phyloP scores from a whole-genome alignment of 164 flowering plant species.

The Sextonia rubra region DNA sequence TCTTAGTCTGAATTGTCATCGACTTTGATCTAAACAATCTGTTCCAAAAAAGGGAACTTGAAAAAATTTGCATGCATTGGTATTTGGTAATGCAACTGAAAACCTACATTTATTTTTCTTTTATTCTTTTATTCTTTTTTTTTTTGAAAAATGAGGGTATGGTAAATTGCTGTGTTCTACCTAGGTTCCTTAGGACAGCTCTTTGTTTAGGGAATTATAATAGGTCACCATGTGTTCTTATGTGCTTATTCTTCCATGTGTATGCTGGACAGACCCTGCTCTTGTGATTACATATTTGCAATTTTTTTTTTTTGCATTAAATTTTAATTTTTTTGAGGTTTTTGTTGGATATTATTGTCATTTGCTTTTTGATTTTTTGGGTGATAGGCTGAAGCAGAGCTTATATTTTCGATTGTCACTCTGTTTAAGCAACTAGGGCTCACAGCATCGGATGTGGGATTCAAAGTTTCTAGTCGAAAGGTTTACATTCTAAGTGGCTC shows the following conservation, averaged over 20 bases:
- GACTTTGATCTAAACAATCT: too few species aligned
- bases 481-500: slow-evolving; percentile 32
- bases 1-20: too few species aligned
- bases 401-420: slow-evolving; percentile 76
- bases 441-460: slow-evolving; percentile 86
- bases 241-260: not conserved
- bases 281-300: not conserved
- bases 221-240: not conserved
- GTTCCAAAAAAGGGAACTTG: too few species aligned
- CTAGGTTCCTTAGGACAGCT: too few species aligned
- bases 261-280: not conserved
- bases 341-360: not conserved
- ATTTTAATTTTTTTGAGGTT: not conserved
- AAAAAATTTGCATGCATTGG: too few species aligned
- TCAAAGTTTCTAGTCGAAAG: slow-evolving; percentile 95
- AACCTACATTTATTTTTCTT: too few species aligned
- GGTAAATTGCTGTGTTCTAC: too few species aligned
- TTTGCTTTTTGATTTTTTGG: not conserved
- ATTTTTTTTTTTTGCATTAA: not conserved
- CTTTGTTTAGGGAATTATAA: too few species aligned
- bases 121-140: too few species aligned
- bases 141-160: too few species aligned
- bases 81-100: too few species aligned
- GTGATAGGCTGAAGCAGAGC: slow-evolving; percentile 91
- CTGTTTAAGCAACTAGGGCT: slow-evolving; percentile 85